phyloP scores from a whole-genome alignment of 2,329 filamentous ascomycete species.

The Cytospora leucostoma region DNA sequence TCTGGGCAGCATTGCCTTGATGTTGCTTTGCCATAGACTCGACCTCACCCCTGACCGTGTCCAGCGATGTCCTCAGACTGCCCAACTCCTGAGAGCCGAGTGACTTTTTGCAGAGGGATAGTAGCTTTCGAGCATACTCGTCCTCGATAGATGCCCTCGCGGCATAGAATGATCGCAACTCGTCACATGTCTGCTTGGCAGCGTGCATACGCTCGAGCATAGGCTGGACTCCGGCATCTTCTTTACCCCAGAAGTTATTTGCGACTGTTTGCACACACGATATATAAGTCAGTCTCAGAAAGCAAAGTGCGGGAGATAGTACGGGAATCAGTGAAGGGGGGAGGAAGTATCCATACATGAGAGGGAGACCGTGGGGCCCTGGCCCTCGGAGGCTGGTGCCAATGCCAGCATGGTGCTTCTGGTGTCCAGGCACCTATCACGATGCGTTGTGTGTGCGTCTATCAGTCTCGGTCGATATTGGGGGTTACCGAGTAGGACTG shows the following conservation, averaged over 20 bases:
- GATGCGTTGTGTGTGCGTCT: not conserved
- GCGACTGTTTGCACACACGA: constrained; percentile 66
- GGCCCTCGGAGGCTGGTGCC: constrained; percentile 25
- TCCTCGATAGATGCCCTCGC: constrained; percentile 94
- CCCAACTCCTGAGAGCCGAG: constrained; percentile 87
- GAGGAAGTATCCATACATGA: constrained; percentile 24
- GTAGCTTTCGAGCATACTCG: constrained; percentile 88
- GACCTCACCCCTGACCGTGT: constrained; percentile 84
- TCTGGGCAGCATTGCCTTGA: constrained; percentile 84
- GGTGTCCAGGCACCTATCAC: constrained; percentile 7
- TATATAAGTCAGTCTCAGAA: constrained; percentile 15
- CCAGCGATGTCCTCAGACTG: constrained; percentile 79
- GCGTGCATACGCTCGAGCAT: constrained; percentile 92
- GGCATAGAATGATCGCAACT: constrained; percentile 87
- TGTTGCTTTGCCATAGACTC: constrained; percentile 95
- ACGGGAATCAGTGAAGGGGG: constrained; percentile 10
- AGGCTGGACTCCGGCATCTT: constrained; percentile 91
- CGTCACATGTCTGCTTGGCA: constrained; percentile 92
- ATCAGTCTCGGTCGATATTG: not conserved
- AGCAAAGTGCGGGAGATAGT: constrained; percentile 8
- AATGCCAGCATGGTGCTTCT: constrained; percentile 26
- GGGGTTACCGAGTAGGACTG: not conserved
- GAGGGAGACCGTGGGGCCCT: constrained; percentile 29
- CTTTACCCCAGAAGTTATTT: constrained; percentile 99
- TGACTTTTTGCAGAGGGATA: constrained; percentile 82